Evolutionary conservation across 345 rosid species (phyloP).

Genomic region (Rhodamnia argentea): DNA sequence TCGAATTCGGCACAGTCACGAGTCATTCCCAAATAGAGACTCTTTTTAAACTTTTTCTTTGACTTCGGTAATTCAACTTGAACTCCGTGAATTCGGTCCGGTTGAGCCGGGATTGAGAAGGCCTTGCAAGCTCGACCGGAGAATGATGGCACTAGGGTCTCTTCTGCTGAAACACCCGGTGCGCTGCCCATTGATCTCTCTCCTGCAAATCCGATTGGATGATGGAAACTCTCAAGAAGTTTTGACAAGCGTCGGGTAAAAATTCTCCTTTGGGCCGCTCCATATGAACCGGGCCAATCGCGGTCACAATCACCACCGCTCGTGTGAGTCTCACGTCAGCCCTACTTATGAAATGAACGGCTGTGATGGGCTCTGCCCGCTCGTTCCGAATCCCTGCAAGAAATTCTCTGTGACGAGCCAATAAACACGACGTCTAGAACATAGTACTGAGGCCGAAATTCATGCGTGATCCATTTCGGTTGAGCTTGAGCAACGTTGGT

Average conservation of each 20-base stretch:
- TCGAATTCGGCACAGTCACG: not conserved
- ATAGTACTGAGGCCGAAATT: not conserved
- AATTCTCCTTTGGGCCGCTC: not conserved
- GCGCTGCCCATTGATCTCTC: not conserved
- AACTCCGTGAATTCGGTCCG: not conserved
- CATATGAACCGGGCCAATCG: not conserved
- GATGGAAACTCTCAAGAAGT: not conserved
- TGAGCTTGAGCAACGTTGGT: not conserved
- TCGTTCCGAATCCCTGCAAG: not conserved
- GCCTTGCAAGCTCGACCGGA: not conserved
- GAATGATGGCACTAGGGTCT: not conserved
- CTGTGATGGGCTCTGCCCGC: not conserved
- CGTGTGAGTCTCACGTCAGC: not conserved
- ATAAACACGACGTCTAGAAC: not conserved
- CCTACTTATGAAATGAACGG: not conserved
- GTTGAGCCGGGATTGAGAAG: not conserved
- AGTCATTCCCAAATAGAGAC: not conserved
- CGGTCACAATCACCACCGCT: accelerated
- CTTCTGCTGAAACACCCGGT: not conserved
- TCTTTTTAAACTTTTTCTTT: not conserved
- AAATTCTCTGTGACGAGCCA: not conserved
- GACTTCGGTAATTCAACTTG: not conserved
- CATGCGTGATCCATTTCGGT: not conserved
- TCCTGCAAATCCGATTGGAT: not conserved
- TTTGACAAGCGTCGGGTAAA: not conserved